phyloP scores from a whole-genome alignment of 768 basidiomycete species.

The Pleurotus eryngii region DNA sequence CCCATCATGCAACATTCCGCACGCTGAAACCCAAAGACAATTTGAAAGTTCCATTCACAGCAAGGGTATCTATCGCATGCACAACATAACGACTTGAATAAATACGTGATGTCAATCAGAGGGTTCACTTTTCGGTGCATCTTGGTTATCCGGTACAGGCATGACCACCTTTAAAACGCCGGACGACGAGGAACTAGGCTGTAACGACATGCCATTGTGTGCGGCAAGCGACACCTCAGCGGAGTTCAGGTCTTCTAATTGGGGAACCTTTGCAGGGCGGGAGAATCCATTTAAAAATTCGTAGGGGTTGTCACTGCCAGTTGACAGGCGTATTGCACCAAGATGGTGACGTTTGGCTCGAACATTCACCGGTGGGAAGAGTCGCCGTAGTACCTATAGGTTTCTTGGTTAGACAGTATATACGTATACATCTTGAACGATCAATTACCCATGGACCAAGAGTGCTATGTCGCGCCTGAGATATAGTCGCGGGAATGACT shows the following conservation, averaged over 20 bases:
- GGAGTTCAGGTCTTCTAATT: slow-evolving; percentile 47
- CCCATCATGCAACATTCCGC: not conserved
- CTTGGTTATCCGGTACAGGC: not conserved
- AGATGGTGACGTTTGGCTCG: slow-evolving; percentile 7
- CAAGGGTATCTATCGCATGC: not conserved
- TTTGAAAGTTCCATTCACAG: not conserved
- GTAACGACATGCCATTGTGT: slow-evolving; percentile 48
- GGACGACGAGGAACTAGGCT: slow-evolving; percentile 23
- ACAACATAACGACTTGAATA: not conserved
- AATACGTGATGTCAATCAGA: not conserved
- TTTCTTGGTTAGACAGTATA: not conserved
- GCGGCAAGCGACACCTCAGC: slow-evolving; percentile 42
- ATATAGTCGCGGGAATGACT: slow-evolving; percentile 43
- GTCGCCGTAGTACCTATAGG: slow-evolving; percentile 20
- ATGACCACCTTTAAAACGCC: slow-evolving; percentile 15
- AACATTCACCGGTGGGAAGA: slow-evolving; percentile 18
- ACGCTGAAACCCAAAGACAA: not conserved
- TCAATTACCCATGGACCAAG: slow-evolving; percentile 51
- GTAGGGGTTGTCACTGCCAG: slow-evolving; percentile 39
- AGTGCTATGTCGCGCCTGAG: slow-evolving; percentile 45
- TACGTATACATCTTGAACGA: slow-evolving; percentile 5
- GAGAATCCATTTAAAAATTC: slow-evolving; percentile 48
- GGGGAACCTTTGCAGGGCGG: slow-evolving; percentile 35
- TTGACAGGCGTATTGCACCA: not conserved
- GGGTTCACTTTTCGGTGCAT: not conserved